Evolutionary conservation across 805 yeast genomes (phyloP).

Genomic region (Brettanomyces nanus): DNA sequence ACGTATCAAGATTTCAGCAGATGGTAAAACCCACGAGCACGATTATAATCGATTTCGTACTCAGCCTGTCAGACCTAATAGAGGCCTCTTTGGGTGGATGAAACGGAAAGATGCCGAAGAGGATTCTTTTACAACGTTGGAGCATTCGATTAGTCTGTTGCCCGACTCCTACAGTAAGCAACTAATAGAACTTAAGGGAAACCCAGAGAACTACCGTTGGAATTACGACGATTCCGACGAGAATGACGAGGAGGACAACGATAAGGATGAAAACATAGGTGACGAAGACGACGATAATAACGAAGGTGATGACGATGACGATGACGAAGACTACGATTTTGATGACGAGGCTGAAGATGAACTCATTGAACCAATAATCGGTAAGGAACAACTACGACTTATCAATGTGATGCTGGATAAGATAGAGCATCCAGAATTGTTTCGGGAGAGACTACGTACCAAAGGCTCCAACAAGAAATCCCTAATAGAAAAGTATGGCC

Average conservation of each 20-base stretch:
- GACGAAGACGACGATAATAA: conserved; percentile 10
- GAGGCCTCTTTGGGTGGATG: conserved; percentile 26
- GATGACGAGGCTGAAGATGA: conserved; percentile 32
- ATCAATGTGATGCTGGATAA: conserved; percentile 40
- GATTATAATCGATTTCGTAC: conserved; percentile 27
- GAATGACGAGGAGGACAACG: conserved; percentile 10
- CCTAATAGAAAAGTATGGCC: conserved; percentile 41
- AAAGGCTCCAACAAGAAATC: conserved; percentile 25
- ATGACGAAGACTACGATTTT: conserved; percentile 25
- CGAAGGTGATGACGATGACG: conserved; percentile 16
- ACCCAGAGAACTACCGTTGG: conserved; percentile 31
- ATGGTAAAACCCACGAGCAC: conserved; percentile 27
- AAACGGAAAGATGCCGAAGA: conserved; percentile 25
- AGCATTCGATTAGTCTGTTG: conserved; percentile 26
- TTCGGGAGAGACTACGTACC: conserved; percentile 20
- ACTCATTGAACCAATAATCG: conserved; percentile 40
- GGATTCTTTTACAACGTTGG: conserved; percentile 20
- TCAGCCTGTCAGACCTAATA: conserved; percentile 20
- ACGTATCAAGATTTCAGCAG: conserved; percentile 21
- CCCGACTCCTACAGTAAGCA: conserved; percentile 29
- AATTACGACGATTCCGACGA: conserved; percentile 31
- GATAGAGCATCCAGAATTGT: conserved; percentile 34
- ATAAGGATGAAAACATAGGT: conserved; percentile 3
- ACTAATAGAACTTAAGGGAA: conserved; percentile 26
- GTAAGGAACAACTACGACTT: conserved; percentile 38